These are phyloP conservation scores for Hypericum perforatum DNA, from an alignment of 345 rosid species.

Conservation along the genomic window DNA sequence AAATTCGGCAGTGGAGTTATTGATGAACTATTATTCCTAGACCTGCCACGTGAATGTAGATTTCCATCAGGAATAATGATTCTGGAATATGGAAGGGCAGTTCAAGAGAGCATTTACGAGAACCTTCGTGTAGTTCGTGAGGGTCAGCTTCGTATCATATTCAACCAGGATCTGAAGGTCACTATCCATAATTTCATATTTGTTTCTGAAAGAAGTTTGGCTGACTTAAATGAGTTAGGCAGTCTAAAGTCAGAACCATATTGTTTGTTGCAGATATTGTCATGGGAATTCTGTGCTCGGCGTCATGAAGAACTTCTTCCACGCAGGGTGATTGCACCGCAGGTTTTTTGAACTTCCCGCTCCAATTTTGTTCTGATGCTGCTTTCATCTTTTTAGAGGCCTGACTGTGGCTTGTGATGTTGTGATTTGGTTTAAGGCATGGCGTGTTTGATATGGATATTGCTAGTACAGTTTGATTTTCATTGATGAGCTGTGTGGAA, in stretches of 20 bases:
- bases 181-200: not conserved
- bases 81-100: constrained; percentile 5
- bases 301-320: not conserved
- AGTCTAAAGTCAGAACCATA: not conserved
- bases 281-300: constrained; percentile 1
- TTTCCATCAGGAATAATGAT: constrained; percentile 1
- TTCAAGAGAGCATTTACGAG: not conserved
- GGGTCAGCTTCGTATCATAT: constrained; percentile 1
- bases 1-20: not conserved
- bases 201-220: not conserved
- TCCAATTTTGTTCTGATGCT: no score
- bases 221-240: not conserved
- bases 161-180: constrained; percentile 2
- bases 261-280: not conserved
- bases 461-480: no score
- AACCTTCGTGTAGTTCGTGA: not conserved
- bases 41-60: not conserved
- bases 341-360: not conserved
- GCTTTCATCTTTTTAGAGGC: no score
- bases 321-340: not conserved
- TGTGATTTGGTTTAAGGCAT: no score
- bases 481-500: no score
- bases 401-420: no score
- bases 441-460: no score
- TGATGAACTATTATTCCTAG: constrained; percentile 1